A percentile compares a stretch with the other conserved stretches of the same genome.
phyloP scores from a whole-genome alignment of 805 yeast genomes.

The Sugiyamaella qingdaonensis region DNA sequence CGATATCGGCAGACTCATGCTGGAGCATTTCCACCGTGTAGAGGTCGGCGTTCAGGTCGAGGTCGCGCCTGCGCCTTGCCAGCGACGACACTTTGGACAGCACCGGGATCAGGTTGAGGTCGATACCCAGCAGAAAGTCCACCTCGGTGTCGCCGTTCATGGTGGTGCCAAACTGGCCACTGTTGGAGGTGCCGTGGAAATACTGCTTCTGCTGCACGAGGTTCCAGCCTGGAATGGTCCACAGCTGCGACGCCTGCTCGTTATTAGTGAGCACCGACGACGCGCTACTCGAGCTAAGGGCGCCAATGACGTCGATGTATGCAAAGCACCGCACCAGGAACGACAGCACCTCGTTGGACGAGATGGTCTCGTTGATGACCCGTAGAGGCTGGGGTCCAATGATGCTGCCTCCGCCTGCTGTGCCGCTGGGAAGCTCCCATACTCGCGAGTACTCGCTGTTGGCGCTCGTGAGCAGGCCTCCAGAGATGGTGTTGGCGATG shows the following conservation, averaged over 20 bases:
- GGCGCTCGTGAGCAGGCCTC: conserved; percentile 13
- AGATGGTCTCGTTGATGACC: conserved; percentile 15
- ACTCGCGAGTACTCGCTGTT: not conserved
- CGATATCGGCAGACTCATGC: conserved; percentile 17
- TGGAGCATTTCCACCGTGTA: conserved; percentile 6
- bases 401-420: not conserved
- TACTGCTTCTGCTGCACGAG: conserved; percentile 7
- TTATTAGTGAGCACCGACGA: conserved; percentile 23
- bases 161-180: conserved; percentile 9
- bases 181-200: conserved; percentile 1
- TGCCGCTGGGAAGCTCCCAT: not conserved
- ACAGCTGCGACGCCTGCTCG: conserved; percentile 34
- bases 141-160: conserved; percentile 12
- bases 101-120: conserved; percentile 54
- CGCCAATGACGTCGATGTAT: conserved; percentile 61
- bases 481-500: conserved; percentile 30
- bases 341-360: conserved; percentile 37
- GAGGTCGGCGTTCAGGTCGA: conserved; percentile 13
- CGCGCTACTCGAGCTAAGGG: conserved; percentile 46
- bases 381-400: conserved; percentile 19
- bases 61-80: conserved; percentile 32
- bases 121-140: conserved; percentile 49
- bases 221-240: conserved; percentile 27
- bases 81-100: conserved; percentile 48
- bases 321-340: conserved; percentile 68